A percentile compares a stretch with the other conserved stretches of the same genome.
Conservation (phyloP, 192 early-diverging fungal genomes). For the Podila minutissima region DNA sequence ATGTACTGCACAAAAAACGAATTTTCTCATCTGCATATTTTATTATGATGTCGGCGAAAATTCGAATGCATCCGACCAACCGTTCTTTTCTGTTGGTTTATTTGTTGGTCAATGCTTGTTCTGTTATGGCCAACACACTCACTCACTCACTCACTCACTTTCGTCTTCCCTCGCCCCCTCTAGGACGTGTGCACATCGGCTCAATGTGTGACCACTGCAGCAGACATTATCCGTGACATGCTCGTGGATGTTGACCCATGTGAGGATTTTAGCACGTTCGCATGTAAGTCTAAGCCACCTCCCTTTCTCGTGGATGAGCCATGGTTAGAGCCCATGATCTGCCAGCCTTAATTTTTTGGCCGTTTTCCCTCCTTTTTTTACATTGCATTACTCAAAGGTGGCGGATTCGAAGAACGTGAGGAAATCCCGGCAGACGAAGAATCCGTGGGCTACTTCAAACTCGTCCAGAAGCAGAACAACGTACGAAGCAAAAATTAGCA, state of each 20-base stretch:
- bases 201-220: slow-evolving; percentile 62
- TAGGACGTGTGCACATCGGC: slow-evolving; percentile 54
- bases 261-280: slow-evolving; percentile 70
- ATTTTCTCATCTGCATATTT: neutral
- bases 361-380: slow-evolving; percentile 5
- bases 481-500: slow-evolving; percentile 47
- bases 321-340: no score
- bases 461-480: slow-evolving; percentile 12
- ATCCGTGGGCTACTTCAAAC: slow-evolving; percentile 10
- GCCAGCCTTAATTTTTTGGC: neutral
- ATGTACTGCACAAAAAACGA: neutral
- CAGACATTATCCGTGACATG: slow-evolving; percentile 60
- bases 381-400: slow-evolving; percentile 3
- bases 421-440: slow-evolving; percentile 18
- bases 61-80: no score
- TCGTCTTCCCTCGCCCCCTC: neutral
- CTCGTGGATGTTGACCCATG: slow-evolving; percentile 67
- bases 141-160: neutral
- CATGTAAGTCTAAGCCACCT: slow-evolving; percentile 52
- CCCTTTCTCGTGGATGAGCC: no score
- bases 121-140: neutral
- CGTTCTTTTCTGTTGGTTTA: neutral
- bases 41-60: neutral
- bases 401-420: slow-evolving; percentile 19
- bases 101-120: neutral